Conservation (phyloP, 148 eudicot genomes). For the Amaranthus hypochondriacus region DNA sequence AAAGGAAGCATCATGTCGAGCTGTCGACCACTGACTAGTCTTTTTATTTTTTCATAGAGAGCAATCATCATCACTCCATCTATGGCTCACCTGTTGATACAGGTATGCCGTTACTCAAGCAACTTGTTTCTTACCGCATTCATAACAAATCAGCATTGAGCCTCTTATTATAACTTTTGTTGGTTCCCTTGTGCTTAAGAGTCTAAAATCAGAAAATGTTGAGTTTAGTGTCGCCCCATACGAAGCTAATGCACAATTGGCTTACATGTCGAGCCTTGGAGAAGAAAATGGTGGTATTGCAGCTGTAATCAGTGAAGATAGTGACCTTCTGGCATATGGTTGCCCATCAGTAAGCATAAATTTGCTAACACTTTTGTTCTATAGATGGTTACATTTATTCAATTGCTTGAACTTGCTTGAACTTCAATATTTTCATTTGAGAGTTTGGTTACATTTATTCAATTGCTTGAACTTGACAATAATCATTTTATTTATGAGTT, state of each 20-base stretch:
- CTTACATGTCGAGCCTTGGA: slow-evolving; percentile 56
- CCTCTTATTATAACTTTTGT: neutral
- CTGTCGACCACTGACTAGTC: slow-evolving; percentile 3
- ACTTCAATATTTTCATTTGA: too few relatives aligned
- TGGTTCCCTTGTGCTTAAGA: slow-evolving; percentile 34
- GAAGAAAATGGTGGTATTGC: slow-evolving; percentile 55
- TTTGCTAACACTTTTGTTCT: neutral
- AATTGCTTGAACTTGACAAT: too few relatives aligned
- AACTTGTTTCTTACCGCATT: neutral
- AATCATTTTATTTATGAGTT: too few relatives aligned
- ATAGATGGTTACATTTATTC: too few relatives aligned
- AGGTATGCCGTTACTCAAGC: slow-evolving; percentile 35
- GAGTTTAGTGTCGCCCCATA: slow-evolving; percentile 84
- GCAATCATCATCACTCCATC: slow-evolving; percentile 67
- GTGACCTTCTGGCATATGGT: slow-evolving; percentile 78
- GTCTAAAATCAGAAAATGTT: slow-evolving; percentile 53
- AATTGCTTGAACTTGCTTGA: too few relatives aligned
- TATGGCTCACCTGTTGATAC: slow-evolving; percentile 72
- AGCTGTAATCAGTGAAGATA: slow-evolving; percentile 78
- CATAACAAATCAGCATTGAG: neutral
- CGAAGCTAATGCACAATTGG: slow-evolving; percentile 91
- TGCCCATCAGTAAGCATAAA: slow-evolving; percentile 69
- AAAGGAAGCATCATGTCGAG: neutral
- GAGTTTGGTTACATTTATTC: too few relatives aligned
- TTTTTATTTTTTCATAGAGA: slow-evolving; percentile 38